These are phyloP conservation scores for Hypoxylon sp. DNA, from an alignment of 2,329 filamentous ascomycete genomes.

Conservation along the genomic window DNA sequence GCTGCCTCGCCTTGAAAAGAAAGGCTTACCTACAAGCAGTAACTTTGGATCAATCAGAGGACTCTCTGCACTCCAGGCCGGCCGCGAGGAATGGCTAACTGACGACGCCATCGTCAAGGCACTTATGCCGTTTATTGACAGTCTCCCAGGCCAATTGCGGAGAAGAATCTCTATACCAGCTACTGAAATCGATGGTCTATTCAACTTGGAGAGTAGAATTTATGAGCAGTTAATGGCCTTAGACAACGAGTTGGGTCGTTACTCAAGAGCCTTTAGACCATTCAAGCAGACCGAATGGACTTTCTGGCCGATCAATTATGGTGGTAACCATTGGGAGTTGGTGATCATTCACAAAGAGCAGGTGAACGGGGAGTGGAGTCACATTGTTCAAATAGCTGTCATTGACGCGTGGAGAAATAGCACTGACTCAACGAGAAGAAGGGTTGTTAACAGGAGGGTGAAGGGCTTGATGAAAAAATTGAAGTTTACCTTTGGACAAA, in stretches of 20 bases:
- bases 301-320: constrained; percentile 39
- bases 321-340: constrained; percentile 43
- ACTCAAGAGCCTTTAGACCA: not conserved
- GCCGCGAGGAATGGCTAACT: constrained; percentile 34
- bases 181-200: not conserved
- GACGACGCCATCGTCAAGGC: constrained; percentile 39
- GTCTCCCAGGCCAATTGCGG: constrained; percentile 18
- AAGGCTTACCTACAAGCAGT: not conserved
- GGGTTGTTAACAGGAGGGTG: constrained; percentile 13
- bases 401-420: constrained; percentile 32
- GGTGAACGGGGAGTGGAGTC: constrained; percentile 12
- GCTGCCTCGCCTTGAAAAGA: constrained; percentile 2
- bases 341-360: constrained; percentile 40
- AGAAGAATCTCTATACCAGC: constrained; percentile 30
- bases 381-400: constrained; percentile 35
- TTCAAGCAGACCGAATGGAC: constrained; percentile 39
- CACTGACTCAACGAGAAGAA: rapidly evolving
- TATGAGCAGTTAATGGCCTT: not conserved
- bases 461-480: not conserved
- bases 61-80: constrained; percentile 40
- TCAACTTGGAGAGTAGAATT: not conserved
- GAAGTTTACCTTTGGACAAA: constrained; percentile 17
- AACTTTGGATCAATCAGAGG: constrained; percentile 19
- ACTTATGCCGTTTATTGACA: constrained; percentile 1
- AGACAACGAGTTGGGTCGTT: not conserved